Conservation (phyloP, 2,329 filamentous ascomycete genomes). For the Fusarium armeniacum region DNA sequence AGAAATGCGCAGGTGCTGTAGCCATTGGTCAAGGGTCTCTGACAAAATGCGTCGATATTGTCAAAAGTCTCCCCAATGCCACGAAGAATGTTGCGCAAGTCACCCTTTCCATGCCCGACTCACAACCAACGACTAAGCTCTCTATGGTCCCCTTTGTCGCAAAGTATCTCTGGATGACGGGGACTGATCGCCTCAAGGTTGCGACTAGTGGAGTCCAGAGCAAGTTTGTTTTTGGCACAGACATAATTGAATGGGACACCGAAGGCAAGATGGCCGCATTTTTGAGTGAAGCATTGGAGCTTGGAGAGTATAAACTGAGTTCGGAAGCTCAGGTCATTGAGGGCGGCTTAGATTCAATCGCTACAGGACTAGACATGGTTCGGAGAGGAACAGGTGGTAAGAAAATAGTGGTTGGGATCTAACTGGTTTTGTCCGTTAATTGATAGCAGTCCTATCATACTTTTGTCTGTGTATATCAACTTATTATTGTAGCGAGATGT, state of each 20-base stretch:
- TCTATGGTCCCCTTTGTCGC: slow-evolving; percentile 16
- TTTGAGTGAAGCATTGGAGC: background rate
- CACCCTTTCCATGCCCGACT: background rate
- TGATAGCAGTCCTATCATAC: background rate
- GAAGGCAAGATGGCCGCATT: background rate
- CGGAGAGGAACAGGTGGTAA: background rate
- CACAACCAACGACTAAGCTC: background rate
- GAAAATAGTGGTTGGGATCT: slow-evolving; percentile 1
- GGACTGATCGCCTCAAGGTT: slow-evolving; percentile 4
- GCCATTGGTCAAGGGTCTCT: slow-evolving; percentile 11
- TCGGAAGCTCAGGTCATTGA: fast-evolving
- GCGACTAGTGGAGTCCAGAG: background rate
- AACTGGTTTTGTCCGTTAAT: background rate
- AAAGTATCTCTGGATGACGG: slow-evolving; percentile 16
- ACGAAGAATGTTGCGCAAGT: slow-evolving; percentile 5
- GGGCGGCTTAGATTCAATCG: background rate
- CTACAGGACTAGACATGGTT: background rate
- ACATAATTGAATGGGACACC: background rate
- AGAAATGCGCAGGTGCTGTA: slow-evolving; percentile 1
- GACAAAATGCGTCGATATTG: slow-evolving; percentile 8
- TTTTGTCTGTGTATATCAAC: background rate
- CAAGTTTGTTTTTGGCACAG: slow-evolving; percentile 21
- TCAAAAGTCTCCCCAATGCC: background rate
- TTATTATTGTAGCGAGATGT: background rate
- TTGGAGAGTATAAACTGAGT: background rate